Evolutionary conservation across 2,329 filamentous ascomycete genomes (phyloP).

Genomic region (Verticillium nonalfalfae): DNA sequence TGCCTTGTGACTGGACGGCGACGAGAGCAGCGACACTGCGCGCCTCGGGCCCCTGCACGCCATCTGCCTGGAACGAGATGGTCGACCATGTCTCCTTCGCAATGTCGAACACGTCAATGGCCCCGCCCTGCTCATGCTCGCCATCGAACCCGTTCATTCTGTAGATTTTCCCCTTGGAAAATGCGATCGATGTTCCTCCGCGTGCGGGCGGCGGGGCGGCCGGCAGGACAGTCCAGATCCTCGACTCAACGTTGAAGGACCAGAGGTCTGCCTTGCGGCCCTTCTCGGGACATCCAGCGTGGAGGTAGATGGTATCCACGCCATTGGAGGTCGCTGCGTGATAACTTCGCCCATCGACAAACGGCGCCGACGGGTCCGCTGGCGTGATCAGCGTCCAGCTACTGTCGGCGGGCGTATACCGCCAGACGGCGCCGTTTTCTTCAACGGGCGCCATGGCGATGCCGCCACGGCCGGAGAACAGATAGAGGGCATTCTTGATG

Average conservation of each 20-base stretch:
- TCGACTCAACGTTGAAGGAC: conserved; percentile 42
- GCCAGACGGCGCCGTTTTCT: conserved; percentile 52
- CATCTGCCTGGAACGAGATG: conserved; percentile 17
- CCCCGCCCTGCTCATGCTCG: conserved; percentile 49
- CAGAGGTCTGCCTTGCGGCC: conserved; percentile 55
- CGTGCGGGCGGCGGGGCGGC: conserved; percentile 46
- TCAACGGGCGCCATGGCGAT: conserved; percentile 52
- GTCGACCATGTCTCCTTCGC: conserved; percentile 17
- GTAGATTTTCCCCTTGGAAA: conserved; percentile 34
- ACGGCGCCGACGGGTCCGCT: conserved; percentile 21
- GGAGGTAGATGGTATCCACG: conserved; percentile 44
- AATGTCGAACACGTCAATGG: conserved; percentile 39
- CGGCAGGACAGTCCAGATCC: conserved; percentile 44
- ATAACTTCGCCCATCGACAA: conserved; percentile 48
- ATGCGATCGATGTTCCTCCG: conserved; percentile 46
- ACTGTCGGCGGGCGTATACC: conserved; percentile 30
- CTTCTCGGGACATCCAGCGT: conserved; percentile 53
- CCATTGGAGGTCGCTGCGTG: conserved; percentile 38
- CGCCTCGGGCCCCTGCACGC: conserved; percentile 19
- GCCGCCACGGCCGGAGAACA: conserved; percentile 60
- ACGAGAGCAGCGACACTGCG: conserved; percentile 23
- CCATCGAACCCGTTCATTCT: conserved; percentile 62
- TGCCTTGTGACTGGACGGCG: conserved; percentile 12
- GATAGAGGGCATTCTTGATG: conserved; percentile 41
- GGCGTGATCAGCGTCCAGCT: conserved; percentile 42